Evolutionary conservation across 2,329 filamentous ascomycete species (phyloP).

Genomic region (Mariannaea elegans): DNA sequence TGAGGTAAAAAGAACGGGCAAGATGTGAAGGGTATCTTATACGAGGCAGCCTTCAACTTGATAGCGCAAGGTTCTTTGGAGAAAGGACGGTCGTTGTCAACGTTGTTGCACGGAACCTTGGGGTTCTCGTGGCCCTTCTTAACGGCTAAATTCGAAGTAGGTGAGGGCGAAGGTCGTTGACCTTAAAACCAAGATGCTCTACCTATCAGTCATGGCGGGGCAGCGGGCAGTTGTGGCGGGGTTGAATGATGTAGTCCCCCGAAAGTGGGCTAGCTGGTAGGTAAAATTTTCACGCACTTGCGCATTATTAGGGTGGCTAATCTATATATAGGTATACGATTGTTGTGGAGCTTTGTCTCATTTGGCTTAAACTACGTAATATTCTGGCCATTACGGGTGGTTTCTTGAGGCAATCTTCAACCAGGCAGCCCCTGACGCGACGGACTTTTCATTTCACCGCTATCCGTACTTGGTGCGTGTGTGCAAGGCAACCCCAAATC

Average conservation of each 20-base stretch:
- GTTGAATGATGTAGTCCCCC: conserved; percentile 37
- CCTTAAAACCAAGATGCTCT: no score
- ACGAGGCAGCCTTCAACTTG: no score
- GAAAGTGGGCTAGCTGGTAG: conserved; percentile 1
- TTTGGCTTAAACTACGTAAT: not conserved
- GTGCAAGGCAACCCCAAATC: conserved; percentile 41
- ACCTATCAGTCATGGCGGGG: conserved; percentile 30
- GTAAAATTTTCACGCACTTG: conserved; percentile 4
- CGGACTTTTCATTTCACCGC: conserved; percentile 48
- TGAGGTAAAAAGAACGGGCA: not conserved
- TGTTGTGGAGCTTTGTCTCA: no score
- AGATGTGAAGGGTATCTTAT: not conserved
- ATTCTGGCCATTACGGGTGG: not conserved
- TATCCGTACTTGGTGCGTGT: conserved; percentile 39
- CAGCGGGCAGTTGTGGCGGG: conserved; percentile 36
- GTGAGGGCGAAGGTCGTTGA: no score
- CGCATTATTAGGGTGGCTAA: not conserved
- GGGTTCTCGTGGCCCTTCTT: no score
- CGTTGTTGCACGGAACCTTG: no score
- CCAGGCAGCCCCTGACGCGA: conserved; percentile 27
- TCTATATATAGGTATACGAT: not conserved
- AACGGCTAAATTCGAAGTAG: no score
- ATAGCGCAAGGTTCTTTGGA: not conserved
- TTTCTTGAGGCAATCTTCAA: not conserved
- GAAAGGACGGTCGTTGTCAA: no score